Percentiles rank a stretch among this genome's conserved stretches.
Conservation (phyloP, 306 rosid species). For the Glycine soja region DNA sequence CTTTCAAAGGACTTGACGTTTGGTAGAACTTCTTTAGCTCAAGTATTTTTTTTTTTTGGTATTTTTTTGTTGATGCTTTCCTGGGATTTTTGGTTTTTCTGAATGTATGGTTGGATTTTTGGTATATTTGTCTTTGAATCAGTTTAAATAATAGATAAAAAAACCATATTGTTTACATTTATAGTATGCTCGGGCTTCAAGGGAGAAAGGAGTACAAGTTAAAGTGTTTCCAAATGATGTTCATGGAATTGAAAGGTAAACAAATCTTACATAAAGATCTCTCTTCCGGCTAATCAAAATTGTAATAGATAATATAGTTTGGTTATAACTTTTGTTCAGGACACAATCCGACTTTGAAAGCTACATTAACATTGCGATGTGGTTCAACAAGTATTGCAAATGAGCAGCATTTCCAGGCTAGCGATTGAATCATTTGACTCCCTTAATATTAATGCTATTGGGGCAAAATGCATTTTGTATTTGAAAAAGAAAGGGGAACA, state of each 20-base stretch:
- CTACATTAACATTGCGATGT: constrained; percentile 82
- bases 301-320: constrained; percentile 29
- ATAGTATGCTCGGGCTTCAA: constrained; percentile 86
- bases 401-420: constrained; percentile 46
- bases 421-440: constrained; percentile 21
- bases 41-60: too few relatives aligned
- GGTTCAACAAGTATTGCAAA: constrained; percentile 84
- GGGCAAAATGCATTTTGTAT: not conserved
- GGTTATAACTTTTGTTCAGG: constrained; percentile 54
- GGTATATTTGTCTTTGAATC: too few relatives aligned
- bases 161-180: constrained; percentile 45
- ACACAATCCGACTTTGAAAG: constrained; percentile 94
- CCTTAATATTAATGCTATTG: constrained; percentile 11
- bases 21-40: too few relatives aligned
- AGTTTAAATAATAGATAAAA: constrained; percentile 23
- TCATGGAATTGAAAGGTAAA: constrained; percentile 84
- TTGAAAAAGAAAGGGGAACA: not conserved
- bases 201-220: constrained; percentile 75
- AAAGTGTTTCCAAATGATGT: constrained; percentile 86
- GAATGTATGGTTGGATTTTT: too few relatives aligned
- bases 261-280: constrained; percentile 27
- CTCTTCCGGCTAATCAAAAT: not conserved
- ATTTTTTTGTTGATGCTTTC: too few relatives aligned
- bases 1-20: too few relatives aligned
- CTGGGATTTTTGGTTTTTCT: too few relatives aligned